Evolutionary conservation across 371 early-diverging fungal species (phyloP).

Genomic region (Saksenaea vasiformis): DNA sequence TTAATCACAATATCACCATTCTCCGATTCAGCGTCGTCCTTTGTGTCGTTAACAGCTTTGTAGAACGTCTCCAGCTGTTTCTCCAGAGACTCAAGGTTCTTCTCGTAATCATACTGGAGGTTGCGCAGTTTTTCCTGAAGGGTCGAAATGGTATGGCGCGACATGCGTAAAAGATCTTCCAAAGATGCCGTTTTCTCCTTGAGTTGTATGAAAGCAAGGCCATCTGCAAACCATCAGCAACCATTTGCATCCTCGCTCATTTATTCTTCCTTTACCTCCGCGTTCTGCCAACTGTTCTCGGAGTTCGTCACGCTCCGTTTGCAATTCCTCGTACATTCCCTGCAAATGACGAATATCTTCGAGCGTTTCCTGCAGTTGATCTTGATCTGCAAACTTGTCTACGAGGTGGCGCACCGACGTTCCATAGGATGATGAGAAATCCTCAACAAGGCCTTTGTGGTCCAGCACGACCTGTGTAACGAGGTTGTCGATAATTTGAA

Average conservation of each 20-base stretch:
- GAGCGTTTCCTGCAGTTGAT: conserved; percentile 66
- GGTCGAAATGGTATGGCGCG: conserved; percentile 78
- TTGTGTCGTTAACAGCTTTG: conserved; percentile 57
- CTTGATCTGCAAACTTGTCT: conserved; percentile 79
- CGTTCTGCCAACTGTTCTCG: conserved; percentile 32
- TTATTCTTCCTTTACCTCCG: conserved; percentile 24
- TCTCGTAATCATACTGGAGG: conserved; percentile 64
- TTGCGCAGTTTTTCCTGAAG: conserved; percentile 73
- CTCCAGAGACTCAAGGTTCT: conserved; percentile 70
- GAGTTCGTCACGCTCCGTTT: conserved; percentile 55
- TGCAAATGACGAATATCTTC: conserved; percentile 67
- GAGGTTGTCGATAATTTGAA: conserved; percentile 80
- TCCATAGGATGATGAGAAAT: conserved; percentile 59
- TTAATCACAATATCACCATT: conserved; percentile 31
- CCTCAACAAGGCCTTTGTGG: conserved; percentile 72
- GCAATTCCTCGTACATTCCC: conserved; percentile 31
- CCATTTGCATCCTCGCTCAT: background rate
- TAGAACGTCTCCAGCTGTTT: conserved; percentile 73
- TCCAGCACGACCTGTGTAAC: conserved; percentile 84
- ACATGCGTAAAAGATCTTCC: conserved; percentile 79
- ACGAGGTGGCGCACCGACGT: conserved; percentile 77
- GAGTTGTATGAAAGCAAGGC: conserved; percentile 54
- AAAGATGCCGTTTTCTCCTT: conserved; percentile 76
- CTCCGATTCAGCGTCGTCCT: conserved; percentile 36
- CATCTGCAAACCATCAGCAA: background rate